These are phyloP conservation scores for Rhizopogon roseolus DNA, from an alignment of 768 basidiomycete genomes.

Conservation along the genomic window DNA sequence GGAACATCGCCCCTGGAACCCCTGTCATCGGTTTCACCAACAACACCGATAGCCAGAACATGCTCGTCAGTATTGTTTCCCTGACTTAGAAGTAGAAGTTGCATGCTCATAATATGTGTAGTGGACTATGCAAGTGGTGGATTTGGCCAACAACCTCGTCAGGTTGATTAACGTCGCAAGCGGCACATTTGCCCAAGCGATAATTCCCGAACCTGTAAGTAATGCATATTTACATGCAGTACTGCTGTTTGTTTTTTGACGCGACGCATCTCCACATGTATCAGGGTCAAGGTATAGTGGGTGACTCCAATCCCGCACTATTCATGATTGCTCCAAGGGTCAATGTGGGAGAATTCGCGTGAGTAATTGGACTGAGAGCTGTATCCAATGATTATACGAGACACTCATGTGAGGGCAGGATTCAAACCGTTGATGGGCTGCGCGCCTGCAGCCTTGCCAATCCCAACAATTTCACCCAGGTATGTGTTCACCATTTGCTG, in stretches of 20 bases:
- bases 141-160: background rate
- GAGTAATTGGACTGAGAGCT: background rate
- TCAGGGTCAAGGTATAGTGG: background rate
- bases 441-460: background rate
- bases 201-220: background rate
- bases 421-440: background rate
- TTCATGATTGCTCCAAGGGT: too few relatives aligned
- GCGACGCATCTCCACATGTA: background rate
- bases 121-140: background rate
- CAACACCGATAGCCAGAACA: background rate
- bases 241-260: too few relatives aligned
- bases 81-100: background rate
- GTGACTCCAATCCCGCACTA: too few relatives aligned
- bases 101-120: background rate
- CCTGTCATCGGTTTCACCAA: background rate
- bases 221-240: background rate
- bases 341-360: background rate
- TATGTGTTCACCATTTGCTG: background rate
- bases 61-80: background rate
- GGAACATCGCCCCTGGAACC: conserved; percentile 8
- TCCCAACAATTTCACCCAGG: background rate
- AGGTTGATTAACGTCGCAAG: background rate
- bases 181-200: background rate
- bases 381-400: background rate
- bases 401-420: background rate